Base-by-base conservation (phyloP, 2,329 filamentous ascomycete genomes). In the Xylariaceae sp. region DNA sequence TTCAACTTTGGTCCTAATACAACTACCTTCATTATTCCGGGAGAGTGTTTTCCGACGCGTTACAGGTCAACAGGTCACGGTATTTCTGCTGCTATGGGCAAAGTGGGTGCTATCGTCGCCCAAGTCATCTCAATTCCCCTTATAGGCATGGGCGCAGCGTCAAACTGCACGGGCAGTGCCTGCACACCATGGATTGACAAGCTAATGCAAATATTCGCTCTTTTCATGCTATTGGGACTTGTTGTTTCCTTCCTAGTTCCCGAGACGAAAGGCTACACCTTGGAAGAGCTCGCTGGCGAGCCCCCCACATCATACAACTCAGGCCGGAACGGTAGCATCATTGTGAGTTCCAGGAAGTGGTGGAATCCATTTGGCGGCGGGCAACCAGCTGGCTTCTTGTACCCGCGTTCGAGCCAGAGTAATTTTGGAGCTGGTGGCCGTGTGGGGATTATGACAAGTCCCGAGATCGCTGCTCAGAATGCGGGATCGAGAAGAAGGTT, bases 211-310 rank as follows among this genome's bases (percentile, higher is more conserved):
- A 87, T 92, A 30, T 92, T 90, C 70, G 87, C 88, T 0, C 77
- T 91, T 8, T 92, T 93, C 76, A 92, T 92, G 89, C 77, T 92
- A 5, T 80, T 81, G 45, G 90, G 90, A 29, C 81, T 83, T 40
- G 72, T 90, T 40, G 83, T 84, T 2, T 85, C 86, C 1, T 74
- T 92, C 3, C 73, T 93, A n/a, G 85, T 92, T 18, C 88, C 88
- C 0, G 89, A 92, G 73, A 92, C 87, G 0, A 91, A 88, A 74
- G 81, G 87, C 1, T 79, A 84, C 69, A 91, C 88, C 0, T 75
- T 94, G 35, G 90, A 91, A 67, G 81, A 86, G 59, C 73, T 91
- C 13, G 81, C 85, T 1, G 86, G 86, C 8, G 87, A 91, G 69
- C 76, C 82, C 2, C 80, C 83, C 2, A 85, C 84, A 16, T 86